These are phyloP conservation scores for Tripidium arundinaceum DNA, from an alignment of 202 grass and related monocot species.

Conservation along the genomic window DNA sequence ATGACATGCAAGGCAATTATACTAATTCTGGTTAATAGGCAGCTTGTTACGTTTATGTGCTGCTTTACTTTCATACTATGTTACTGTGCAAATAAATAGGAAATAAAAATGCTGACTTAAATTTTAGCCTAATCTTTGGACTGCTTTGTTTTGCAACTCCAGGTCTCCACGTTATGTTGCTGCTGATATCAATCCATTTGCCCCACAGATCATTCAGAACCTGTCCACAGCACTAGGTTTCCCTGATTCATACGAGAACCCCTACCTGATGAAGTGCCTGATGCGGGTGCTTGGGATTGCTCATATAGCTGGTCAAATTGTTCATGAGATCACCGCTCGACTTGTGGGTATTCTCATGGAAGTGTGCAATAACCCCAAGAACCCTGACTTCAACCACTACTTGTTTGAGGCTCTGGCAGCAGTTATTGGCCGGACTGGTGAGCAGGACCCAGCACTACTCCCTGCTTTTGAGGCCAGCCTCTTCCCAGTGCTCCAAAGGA, in stretches of 20 bases:
- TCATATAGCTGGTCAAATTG: slow-evolving; percentile 53
- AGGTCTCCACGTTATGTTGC: slow-evolving; percentile 57
- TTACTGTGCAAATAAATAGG: neutral
- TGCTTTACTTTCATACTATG: neutral
- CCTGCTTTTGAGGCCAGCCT: slow-evolving; percentile 65
- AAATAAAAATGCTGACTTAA: neutral
- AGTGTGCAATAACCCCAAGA: slow-evolving; percentile 95
- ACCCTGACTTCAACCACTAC: slow-evolving; percentile 96
- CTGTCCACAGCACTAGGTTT: slow-evolving; percentile 66
- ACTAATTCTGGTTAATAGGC: neutral
- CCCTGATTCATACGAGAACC: slow-evolving; percentile 84
- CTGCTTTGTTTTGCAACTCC: neutral
- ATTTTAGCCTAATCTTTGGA: neutral
- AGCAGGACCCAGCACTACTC: slow-evolving; percentile 62
- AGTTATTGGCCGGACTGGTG: slow-evolving; percentile 60
- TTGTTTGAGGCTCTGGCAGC: slow-evolving; percentile 88
- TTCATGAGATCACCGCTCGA: slow-evolving; percentile 52
- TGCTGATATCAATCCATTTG: slow-evolving; percentile 73
- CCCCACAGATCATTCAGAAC: slow-evolving; percentile 73
- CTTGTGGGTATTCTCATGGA: slow-evolving; percentile 63
- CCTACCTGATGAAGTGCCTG: slow-evolving; percentile 93
- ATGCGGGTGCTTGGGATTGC: slow-evolving; percentile 82
- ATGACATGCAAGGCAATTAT: neutral
- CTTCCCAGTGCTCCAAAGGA: slow-evolving; percentile 92
- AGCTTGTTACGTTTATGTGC: neutral